A percentile compares a stretch with the other conserved stretches of the same genome.
Conservation (phyloP, 2,329 filamentous ascomycete genomes). For the Aspergillus pseudonomiae region DNA sequence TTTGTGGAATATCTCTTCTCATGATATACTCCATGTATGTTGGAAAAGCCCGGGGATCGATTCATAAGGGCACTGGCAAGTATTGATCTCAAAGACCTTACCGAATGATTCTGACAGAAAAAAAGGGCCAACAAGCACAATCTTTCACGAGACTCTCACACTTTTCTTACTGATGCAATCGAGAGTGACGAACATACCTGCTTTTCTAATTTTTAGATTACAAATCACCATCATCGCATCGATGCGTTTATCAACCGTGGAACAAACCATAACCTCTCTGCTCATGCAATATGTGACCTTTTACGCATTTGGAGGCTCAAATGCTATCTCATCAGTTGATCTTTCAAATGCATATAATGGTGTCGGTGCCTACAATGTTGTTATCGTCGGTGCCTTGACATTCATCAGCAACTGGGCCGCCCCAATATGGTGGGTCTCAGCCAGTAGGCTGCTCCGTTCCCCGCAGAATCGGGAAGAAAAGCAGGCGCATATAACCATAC, state of each 20-base stretch:
- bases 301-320: constrained; percentile 88
- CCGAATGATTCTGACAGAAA: constrained; percentile 14
- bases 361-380: constrained; percentile 75
- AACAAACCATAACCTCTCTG: constrained; percentile 71
- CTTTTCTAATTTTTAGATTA: constrained; percentile 75
- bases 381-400: constrained; percentile 79
- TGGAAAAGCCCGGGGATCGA: constrained; percentile 12
- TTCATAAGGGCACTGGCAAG: constrained; percentile 21
- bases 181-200: constrained; percentile 78
- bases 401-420: constrained; percentile 92
- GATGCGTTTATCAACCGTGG: constrained; percentile 47
- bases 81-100: not conserved
- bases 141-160: constrained; percentile 68
- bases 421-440: constrained; percentile 81
- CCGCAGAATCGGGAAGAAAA: constrained; percentile 30
- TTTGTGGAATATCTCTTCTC: constrained; percentile 47
- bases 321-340: constrained; percentile 94
- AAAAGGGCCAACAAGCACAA: constrained; percentile 21
- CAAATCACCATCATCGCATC: constrained; percentile 58
- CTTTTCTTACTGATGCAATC: constrained; percentile 87
- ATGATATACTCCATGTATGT: constrained; percentile 28
- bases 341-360: constrained; percentile 96
- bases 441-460: constrained; percentile 47
- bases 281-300: constrained; percentile 81
- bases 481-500: constrained; percentile 57